Conservation (phyloP, 2,329 filamentous ascomycete genomes). For the Aspergillus carbonarius region DNA sequence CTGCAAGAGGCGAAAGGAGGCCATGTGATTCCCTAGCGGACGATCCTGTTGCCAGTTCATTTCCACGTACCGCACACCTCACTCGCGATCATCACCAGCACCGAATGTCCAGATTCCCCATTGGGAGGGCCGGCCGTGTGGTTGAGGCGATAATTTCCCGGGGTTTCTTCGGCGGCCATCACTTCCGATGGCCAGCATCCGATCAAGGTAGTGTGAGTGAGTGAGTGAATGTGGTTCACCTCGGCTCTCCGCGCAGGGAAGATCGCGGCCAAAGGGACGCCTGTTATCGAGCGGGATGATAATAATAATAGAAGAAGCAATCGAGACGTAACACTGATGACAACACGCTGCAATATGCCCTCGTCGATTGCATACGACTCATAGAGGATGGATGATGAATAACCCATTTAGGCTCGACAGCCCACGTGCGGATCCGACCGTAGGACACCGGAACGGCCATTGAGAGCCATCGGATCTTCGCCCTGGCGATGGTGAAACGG, state of each 20-base stretch:
- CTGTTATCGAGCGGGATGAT: neutral
- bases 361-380: neutral
- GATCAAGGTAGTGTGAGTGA: neutral
- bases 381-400: neutral
- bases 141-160: neutral
- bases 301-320: neutral
- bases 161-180: neutral
- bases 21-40: slow-evolving; percentile 2
- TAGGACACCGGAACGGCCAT: neutral
- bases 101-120: neutral
- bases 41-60: neutral
- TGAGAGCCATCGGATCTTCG: neutral
- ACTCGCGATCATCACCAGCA: neutral
- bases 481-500: slow-evolving; percentile 4
- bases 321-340: neutral
- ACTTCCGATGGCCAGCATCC: neutral
- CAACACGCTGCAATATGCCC: neutral
- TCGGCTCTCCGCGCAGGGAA: neutral
- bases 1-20: neutral
- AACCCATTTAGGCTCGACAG: neutral
- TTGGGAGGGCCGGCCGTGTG: neutral
- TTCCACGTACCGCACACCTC: neutral
- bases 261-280: neutral
- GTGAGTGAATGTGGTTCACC: neutral
- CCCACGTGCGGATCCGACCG: slow-evolving; percentile 2